A percentile compares a stretch with the other conserved stretches of the same genome.
Conservation (phyloP, 2,329 filamentous ascomycete species). For the Blastomyces emzantsi region DNA sequence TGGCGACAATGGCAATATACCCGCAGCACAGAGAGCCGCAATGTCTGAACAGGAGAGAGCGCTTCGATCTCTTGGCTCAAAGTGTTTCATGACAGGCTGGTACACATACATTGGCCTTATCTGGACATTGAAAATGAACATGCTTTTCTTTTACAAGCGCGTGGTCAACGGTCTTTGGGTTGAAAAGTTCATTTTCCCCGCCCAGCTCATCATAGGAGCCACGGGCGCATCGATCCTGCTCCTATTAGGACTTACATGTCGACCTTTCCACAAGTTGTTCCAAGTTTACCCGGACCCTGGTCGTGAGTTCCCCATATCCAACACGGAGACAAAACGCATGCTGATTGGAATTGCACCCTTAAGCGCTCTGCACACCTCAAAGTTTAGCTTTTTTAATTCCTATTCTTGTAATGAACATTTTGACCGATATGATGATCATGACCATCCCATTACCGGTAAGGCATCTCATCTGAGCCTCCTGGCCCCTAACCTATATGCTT, state of each 20-base stretch:
- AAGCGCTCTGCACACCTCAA: conserved; percentile 26
- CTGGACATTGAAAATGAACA: conserved; percentile 37
- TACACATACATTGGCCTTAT: conserved; percentile 30
- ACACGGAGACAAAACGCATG: not conserved
- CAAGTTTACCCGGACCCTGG: conserved; percentile 33
- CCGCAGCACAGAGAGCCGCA: conserved; percentile 24
- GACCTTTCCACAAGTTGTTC: conserved; percentile 30
- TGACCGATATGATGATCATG: conserved; percentile 31
- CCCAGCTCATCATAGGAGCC: conserved; percentile 25
- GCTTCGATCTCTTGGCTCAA: conserved; percentile 26
- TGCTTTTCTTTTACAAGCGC: conserved; percentile 35
- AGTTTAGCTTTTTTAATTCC: conserved; percentile 27
- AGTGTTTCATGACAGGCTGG: conserved; percentile 31
- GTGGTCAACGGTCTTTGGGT: conserved; percentile 31
- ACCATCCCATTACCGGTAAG: conserved; percentile 29
- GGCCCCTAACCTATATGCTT: not conserved
- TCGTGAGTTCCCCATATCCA: conserved; percentile 20
- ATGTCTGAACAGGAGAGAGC: conserved; percentile 24
- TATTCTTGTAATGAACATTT: conserved; percentile 28
- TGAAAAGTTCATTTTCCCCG: conserved; percentile 30
- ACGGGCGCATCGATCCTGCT: conserved; percentile 23
- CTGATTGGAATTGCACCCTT: not conserved
- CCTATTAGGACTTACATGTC: conserved; percentile 25
- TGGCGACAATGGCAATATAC: conserved; percentile 26
- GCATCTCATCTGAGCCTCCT: not conserved